phyloP scores from a whole-genome alignment of 306 rosid species.

The Cicer chorassanicum region DNA sequence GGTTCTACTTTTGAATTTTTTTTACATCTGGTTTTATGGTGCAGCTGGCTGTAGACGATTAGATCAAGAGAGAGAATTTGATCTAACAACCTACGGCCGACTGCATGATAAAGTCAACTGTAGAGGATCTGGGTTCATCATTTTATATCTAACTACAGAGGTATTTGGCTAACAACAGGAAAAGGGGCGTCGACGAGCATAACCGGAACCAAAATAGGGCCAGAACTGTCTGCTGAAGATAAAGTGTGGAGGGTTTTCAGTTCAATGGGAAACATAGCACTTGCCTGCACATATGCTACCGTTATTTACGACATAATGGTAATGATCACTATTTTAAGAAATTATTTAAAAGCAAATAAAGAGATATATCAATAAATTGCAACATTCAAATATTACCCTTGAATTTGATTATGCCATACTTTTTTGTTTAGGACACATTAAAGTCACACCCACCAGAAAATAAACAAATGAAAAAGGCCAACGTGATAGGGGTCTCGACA shows the following conservation, averaged over 20 bases:
- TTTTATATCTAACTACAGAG: not conserved
- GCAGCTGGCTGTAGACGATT: not conserved
- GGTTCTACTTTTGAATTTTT: not conserved
- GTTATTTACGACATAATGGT: constrained; percentile 64
- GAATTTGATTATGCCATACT: constrained; percentile 3
- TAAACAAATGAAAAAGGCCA: constrained; percentile 76
- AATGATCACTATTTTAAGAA: not conserved
- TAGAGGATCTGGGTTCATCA: not conserved
- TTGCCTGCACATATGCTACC: constrained; percentile 66
- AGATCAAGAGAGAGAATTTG: not conserved
- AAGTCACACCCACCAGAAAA: constrained; percentile 71
- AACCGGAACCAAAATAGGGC: constrained; percentile 47
- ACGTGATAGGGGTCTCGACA: constrained; percentile 51
- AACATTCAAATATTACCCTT: constrained; percentile 8
- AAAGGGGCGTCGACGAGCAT: constrained; percentile 52
- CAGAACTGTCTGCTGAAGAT: constrained; percentile 50
- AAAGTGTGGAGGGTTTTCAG: constrained; percentile 63
- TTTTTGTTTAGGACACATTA: constrained; percentile 65
- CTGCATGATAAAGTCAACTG: not conserved
- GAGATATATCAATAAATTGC: constrained; percentile 1
- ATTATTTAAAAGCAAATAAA: not conserved
- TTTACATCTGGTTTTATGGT: not conserved
- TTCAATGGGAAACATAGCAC: constrained; percentile 72
- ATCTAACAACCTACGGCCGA: not conserved
- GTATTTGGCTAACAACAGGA: constrained; percentile 46